Evolutionary conservation across 129 eudicot species (phyloP).

Genomic region (Artemisia tridentata): DNA sequence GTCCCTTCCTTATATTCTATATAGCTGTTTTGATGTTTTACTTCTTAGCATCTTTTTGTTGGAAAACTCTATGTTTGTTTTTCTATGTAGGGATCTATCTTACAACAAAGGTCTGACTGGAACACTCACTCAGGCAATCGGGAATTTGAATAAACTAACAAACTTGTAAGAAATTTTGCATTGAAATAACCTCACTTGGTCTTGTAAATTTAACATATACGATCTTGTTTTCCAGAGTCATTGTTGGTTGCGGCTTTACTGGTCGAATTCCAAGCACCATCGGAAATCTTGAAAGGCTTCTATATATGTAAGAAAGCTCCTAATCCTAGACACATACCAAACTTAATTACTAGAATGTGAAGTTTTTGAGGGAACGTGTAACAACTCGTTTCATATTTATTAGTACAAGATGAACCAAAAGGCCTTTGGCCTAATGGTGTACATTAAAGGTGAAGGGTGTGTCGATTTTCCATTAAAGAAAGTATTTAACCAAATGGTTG

Average conservation of each 20-base stretch:
- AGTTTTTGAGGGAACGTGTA: too few relatives aligned
- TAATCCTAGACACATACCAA: background rate
- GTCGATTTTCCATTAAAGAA: too few relatives aligned
- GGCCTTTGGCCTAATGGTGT: too few relatives aligned
- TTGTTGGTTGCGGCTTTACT: constrained; percentile 62
- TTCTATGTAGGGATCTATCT: constrained; percentile 68
- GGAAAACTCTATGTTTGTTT: background rate
- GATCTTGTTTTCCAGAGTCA: constrained; percentile 27
- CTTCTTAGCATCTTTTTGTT: background rate
- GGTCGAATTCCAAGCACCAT: constrained; percentile 65
- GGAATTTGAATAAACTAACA: constrained; percentile 51
- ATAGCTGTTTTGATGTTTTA: background rate
- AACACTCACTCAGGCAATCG: constrained; percentile 65
- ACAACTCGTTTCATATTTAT: too few relatives aligned
- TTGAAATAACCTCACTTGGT: background rate
- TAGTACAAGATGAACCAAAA: too few relatives aligned
- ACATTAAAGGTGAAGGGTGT: background rate
- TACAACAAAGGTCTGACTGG: constrained; percentile 66
- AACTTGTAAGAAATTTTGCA: constrained; percentile 52
- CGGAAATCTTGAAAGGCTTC: constrained; percentile 56
- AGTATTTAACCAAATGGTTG: too few relatives aligned
- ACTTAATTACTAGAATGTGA: background rate
- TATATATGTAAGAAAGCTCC: constrained; percentile 48
- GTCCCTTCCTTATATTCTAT: constrained; percentile 19
- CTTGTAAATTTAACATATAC: constrained; percentile 1